Evolutionary conservation across 768 basidiomycete genomes (phyloP), one percentile per base, ranked within the genome.

Genomic region (Cyclocybe cylindracea): DNA sequence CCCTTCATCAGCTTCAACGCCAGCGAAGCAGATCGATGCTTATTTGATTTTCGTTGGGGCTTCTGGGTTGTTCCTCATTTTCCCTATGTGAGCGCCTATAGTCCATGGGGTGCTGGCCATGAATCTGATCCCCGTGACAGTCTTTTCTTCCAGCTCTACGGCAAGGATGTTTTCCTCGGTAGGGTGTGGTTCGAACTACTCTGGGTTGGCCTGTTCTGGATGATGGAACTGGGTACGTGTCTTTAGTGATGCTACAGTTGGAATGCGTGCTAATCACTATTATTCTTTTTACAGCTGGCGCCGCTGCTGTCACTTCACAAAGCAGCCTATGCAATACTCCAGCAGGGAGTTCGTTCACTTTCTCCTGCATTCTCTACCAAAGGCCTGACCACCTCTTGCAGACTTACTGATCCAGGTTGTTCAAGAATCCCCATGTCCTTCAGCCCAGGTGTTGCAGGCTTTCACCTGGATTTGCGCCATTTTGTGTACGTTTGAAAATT

Each of bases 121-220:
- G 47, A 14, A 24, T 4, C 37, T 42, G 34, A 44, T 38, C 36
- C 43, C 10, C 8, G 31, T n/a, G 48, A 82, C 80, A 62, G 76
- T 79, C 40, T 83, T 77, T 85, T 86, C 55, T 64, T 82, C 36
- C 87, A 89, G 65, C 65, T 89, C 34, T 60, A 79, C 18, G 74
- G 76, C 14, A 74, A 69, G 53, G 69, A 78, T 63, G 66, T 79
- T 6, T 63, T 86, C 39, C 75, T 82, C 16, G 77, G 78, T 18
- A 78, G 75, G n/a, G 81, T 89, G 11, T 88, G 85, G 85, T 86
- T 89, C 56, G 89, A 91, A 62, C 79, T 78, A 57, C 42, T 66
- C 18, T 90, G 87, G 87, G 68, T 84, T 34, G 69, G 71, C 1
- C 13, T 84, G 5, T 83, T 85, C 58, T 84, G 80, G 63, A 38